phyloP scores from a whole-genome alignment of 179 eudicot species.

The Patellifolia procumbens region DNA sequence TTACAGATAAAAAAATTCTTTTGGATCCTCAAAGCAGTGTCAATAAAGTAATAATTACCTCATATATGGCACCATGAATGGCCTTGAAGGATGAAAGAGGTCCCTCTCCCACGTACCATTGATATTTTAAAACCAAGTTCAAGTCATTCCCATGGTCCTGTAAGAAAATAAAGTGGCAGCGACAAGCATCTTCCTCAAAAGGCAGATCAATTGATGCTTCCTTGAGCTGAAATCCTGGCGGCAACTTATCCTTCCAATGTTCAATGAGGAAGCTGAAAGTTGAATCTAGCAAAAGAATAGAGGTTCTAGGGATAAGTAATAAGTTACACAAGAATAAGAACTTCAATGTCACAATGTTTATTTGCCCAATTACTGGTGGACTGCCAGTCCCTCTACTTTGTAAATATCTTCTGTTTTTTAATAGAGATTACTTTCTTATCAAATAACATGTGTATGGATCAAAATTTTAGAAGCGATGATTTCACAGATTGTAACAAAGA shows the following conservation, averaged over 20 bases:
- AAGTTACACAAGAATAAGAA: not conserved
- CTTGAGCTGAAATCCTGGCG: constrained; percentile 74
- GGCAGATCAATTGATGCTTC: constrained; percentile 81
- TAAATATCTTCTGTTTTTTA: not conserved
- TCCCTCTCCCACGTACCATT: constrained; percentile 87
- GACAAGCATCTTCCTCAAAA: constrained; percentile 92
- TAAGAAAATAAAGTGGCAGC: constrained; percentile 81
- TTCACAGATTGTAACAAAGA: not conserved
- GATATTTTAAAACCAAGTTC: constrained; percentile 74
- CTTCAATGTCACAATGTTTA: not conserved
- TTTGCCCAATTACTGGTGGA: not conserved
- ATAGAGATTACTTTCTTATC: not conserved
- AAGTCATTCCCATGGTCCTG: constrained; percentile 54
- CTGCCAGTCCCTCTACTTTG: not conserved
- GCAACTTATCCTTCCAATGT: constrained; percentile 84
- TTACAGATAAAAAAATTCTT: not conserved
- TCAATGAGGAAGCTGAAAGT: constrained; percentile 76
- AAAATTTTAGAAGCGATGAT: not conserved
- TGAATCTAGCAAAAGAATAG: constrained; percentile 51
- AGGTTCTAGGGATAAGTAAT: constrained; percentile 9
- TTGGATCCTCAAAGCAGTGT: not conserved
- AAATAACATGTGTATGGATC: not conserved
- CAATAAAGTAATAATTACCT: constrained; percentile 44
- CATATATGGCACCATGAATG: constrained; percentile 67
- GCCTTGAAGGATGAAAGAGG: constrained; percentile 63